These are phyloP conservation scores for Kuraishia piskuri DNA, from an alignment of 805 yeast genomes.

Conservation along the genomic window DNA sequence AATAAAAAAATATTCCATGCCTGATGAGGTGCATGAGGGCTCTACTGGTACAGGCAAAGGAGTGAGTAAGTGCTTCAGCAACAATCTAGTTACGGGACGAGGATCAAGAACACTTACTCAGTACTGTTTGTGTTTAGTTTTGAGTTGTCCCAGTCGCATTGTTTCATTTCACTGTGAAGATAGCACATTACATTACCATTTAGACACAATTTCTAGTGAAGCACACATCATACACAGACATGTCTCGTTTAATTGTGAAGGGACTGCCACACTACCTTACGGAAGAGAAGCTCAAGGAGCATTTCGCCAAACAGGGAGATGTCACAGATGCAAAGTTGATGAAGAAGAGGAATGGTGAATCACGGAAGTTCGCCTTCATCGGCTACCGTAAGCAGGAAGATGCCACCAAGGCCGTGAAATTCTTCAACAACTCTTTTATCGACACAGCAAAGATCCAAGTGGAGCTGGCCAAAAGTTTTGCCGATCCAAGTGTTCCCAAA, in stretches of 20 bases:
- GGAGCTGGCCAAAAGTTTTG: conserved; percentile 73
- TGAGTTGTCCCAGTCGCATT: too few species aligned
- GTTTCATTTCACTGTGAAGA: too few species aligned
- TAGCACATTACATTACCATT: too few species aligned
- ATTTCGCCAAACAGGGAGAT: conserved; percentile 48
- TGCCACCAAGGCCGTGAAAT: conserved; percentile 71
- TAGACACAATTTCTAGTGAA: too few species aligned
- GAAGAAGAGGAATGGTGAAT: conserved; percentile 74
- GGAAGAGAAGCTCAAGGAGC: conserved; percentile 63
- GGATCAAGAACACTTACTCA: too few species aligned
- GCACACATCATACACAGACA: conserved; percentile 9
- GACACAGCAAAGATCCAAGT: conserved; percentile 80
- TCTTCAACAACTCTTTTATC: conserved; percentile 69
- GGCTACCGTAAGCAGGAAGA: conserved; percentile 72
- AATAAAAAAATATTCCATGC: neutral
- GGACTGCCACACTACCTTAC: conserved; percentile 74
- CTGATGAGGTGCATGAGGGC: neutral
- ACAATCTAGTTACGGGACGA: too few species aligned
- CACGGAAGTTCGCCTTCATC: conserved; percentile 88
- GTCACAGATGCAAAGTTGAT: conserved; percentile 87
- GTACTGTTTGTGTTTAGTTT: too few species aligned
- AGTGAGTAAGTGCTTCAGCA: too few species aligned
- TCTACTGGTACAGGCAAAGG: neutral
- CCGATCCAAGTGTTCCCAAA: conserved; percentile 73
- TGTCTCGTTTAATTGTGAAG: conserved; percentile 88